Conservation (phyloP, 352 stramenopile genomes). For the Pythium dissimile region DNA sequence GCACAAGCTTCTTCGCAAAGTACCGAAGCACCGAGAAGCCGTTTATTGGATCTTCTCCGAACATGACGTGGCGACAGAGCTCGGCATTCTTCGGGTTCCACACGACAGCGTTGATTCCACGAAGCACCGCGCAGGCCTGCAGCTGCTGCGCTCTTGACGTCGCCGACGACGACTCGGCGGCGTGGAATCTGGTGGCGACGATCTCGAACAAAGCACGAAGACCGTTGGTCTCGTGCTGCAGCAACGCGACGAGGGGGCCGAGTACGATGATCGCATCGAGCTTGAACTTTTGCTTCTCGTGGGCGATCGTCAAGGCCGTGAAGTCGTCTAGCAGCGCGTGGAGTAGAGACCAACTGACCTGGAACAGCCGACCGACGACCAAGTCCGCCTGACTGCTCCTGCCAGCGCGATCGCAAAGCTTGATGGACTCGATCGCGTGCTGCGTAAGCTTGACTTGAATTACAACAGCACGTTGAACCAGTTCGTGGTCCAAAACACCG, state of each 20-base stretch:
- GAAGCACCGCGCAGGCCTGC: slow-evolving; percentile 42
- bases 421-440: slow-evolving; percentile 51
- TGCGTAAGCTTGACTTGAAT: slow-evolving; percentile 52
- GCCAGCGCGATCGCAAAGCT: slow-evolving; percentile 30
- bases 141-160: slow-evolving; percentile 31
- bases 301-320: slow-evolving; percentile 15
- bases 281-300: slow-evolving; percentile 31
- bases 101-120: slow-evolving; percentile 42
- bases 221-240: slow-evolving; percentile 53
- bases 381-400: background rate
- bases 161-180: slow-evolving; percentile 2
- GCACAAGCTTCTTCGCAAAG: slow-evolving; percentile 46
- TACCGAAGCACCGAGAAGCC: slow-evolving; percentile 35
- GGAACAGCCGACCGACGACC: slow-evolving; percentile 28
- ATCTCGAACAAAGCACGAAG: slow-evolving; percentile 52
- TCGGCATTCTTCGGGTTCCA: slow-evolving; percentile 51
- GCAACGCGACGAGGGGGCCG: slow-evolving; percentile 36
- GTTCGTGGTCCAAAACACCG: slow-evolving; percentile 4
- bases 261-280: slow-evolving; percentile 35
- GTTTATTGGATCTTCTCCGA: slow-evolving; percentile 6
- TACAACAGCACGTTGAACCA: slow-evolving; percentile 18
- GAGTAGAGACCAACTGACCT: slow-evolving; percentile 64
- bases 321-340: slow-evolving; percentile 57
- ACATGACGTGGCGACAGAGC: slow-evolving; percentile 48
- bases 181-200: slow-evolving; percentile 44